Evolutionary conservation across 1,284 basidiomycete species (phyloP), one percentile per base, ranked within the genome.

Genomic region (Mycena citricolor): DNA sequence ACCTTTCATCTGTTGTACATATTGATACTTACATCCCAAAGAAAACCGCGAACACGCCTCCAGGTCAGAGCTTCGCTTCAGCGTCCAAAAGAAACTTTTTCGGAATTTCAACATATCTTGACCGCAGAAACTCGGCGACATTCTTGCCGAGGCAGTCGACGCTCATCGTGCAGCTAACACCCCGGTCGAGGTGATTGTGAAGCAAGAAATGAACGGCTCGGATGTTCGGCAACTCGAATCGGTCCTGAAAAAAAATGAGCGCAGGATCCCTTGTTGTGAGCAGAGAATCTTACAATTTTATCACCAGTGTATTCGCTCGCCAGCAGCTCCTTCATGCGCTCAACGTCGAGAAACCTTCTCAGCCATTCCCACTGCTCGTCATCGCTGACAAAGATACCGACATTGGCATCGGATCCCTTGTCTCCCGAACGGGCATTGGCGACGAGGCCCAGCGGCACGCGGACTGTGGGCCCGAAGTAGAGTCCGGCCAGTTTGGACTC

Each of bases 61-160:
- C n/a, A n/a, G n/a, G n/a, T n/a, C n/a, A n/a, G n/a, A n/a, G n/a
- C n/a, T n/a, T n/a, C n/a, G n/a, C n/a, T n/a, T n/a, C n/a, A n/a
- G n/a, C n/a, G n/a, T n/a, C n/a, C n/a, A n/a, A n/a, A n/a, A 51
- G 30, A 21, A 51, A 51, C 26, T 17, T 34, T 16, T 29, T 31
- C 2, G 49, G 49, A 21, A 51, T 23, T 17, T 51, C 49, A 16
- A 58, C 55, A 26, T 55, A 35, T 21, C 47, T 37, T 24, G 57
- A 54, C n/a, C 57, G 16, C 8, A 58, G 26, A 22, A 54, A 56
- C 38, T 58, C 57, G 19, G 55, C 57, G 16, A 56, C 47, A 32
- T 52, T 56, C 39, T 58, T 58, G 5, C 53, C 57, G 31, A 58
- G 41, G 17, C 49, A 51, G 30, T 58, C 57, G 14, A 58, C 47